Percentiles rank a stretch among this genome's conserved stretches.
phyloP scores from a whole-genome alignment of 1,284 basidiomycete species.

The Trichosporon sp. region DNA sequence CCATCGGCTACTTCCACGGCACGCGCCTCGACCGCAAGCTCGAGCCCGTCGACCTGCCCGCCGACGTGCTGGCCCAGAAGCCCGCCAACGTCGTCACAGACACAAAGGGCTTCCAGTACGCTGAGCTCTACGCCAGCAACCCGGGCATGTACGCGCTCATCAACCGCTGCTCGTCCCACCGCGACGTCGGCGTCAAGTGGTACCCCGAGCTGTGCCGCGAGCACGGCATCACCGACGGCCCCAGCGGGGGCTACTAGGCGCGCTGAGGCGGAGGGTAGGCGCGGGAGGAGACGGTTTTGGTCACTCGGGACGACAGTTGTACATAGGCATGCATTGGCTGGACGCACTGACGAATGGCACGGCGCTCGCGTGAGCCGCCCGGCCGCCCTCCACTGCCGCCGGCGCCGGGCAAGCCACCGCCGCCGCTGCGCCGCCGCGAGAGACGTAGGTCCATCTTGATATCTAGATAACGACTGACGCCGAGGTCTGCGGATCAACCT shows the following conservation, averaged over 20 bases:
- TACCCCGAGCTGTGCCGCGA: conserved; percentile 17
- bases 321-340: background rate
- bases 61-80: conserved; percentile 15
- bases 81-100: conserved; percentile 18
- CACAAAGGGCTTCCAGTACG: conserved; percentile 22
- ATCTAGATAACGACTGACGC: too few relatives aligned
- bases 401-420: background rate
- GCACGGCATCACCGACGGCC: conserved; percentile 15
- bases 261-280: background rate
- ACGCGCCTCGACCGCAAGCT: conserved; percentile 17
- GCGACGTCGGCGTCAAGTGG: conserved; percentile 20
- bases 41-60: conserved; percentile 11
- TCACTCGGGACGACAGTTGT: background rate
- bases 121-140: conserved; percentile 16
- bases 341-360: background rate
- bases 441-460: background rate
- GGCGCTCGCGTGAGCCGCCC: background rate
- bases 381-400: too few relatives aligned
- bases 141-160: conserved; percentile 17
- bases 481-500: too few relatives aligned
- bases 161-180: conserved; percentile 19
- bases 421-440: too few relatives aligned
- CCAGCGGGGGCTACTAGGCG: conserved; percentile 14
- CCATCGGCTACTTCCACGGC: conserved; percentile 61
- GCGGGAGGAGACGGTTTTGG: background rate